Base-by-base conservation (phyloP, 2,329 filamentous ascomycete genomes). In the Claviceps sp. region DNA sequence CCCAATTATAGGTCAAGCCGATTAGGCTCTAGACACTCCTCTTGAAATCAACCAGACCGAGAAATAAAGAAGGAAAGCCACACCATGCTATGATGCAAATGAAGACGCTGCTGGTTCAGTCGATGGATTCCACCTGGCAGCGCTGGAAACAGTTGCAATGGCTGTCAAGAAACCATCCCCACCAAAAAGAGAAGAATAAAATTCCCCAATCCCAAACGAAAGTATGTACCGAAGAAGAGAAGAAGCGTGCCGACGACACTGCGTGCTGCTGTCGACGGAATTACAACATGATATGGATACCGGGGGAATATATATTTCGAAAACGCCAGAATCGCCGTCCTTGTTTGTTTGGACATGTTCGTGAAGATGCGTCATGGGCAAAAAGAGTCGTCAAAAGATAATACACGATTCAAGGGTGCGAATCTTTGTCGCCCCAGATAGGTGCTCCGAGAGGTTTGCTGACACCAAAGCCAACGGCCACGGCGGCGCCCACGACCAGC, bases 371-470 rank as follows among this genome's bases (percentile, higher is more conserved):
- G 37, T n/a, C 24, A 37, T 40, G 16, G 13, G 44, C 16, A 45
- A 45, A 30, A 24, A 38, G 37, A 22, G n/a, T 44, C 40, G 26
- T 38, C 38, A 8, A 34, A 34, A 34, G 18, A 50, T 44, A 7
- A 3, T 43, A 20, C 16, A 20, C 37, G 14, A 5, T 14, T 55
- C 44, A 52, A 6, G 43, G 24, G 13, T 47, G 45, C 48, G 34
- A 47, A 22, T 37, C 48, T 5, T 52, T 52, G 41, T 65, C 64
- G 61, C 71, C 65, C 78, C 78, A 82, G 57, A 82, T 77, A 16
- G 72, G 71, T n/a, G 78, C 78, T 13, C 75, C 74, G 1, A 82
- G 68, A 2, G 77, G 73, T 63, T 78, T 82, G 70, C 77, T 81
- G 57, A 83, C 70, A 48, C 79, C 79, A 46, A 83, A 70, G 22